Evolutionary conservation across 805 yeast genomes (phyloP), one percentile per base, ranked within the genome.

Genomic region (Scheffersomyces coipomensis): DNA sequence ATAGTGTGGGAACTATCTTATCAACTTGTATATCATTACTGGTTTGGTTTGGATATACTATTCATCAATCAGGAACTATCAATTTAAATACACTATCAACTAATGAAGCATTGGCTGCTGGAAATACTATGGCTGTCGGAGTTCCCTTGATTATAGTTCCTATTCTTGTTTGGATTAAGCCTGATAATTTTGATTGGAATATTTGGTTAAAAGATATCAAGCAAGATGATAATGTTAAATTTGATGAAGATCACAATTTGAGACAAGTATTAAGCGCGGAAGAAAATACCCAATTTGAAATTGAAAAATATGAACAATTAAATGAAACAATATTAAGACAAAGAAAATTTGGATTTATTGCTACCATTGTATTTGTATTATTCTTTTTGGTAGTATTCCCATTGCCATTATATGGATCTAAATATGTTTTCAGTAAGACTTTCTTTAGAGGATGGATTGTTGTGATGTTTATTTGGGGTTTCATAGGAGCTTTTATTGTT

Each of bases 361-460:
- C 53, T 21, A 53, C 58, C 12, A 24, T 43, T 1, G 26, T 62
- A n/a, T 19, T 13, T 34, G 29, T 33, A 7, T 17, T 12, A 38
- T 71, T 83, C 34, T 65, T 88, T 35, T 64, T 88, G 25, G 74
- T 89, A 18, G 53, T 88, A 19, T 88, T 93, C 91, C 97, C 97
- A 53, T 85, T 88, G 88, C 96, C 97, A 48, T 83, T 89, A 93
- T 88, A 83, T 59, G 97, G 96, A 23, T 55, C 83, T 3, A 73
- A 76, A 3, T 88, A 88, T 55, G 70, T 88, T 29, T 89, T 88
- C 63, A 78, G 87, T 37, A 81, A 78, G 59, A 62, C 60, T 40
- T 87, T 87, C 65, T 89, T 88, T 62, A 85, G 93, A 5, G 96
- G 96, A 33, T 89, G 96, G 96, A 76, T 89, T 35, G 79, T 75